These are phyloP conservation scores for Candida sojae DNA, from an alignment of 1,139 yeast genomes.

Conservation along the genomic window DNA sequence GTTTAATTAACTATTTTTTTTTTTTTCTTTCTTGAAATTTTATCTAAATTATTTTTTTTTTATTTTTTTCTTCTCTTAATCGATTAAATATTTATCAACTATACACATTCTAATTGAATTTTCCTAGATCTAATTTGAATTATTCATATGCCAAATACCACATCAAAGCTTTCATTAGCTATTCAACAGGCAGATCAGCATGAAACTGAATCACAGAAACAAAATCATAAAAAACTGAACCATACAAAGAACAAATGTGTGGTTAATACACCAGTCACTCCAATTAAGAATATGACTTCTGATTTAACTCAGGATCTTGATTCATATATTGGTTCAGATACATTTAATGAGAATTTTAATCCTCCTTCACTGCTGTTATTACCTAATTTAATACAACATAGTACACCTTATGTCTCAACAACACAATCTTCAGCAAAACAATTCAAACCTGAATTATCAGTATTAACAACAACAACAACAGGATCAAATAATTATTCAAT, in stretches of 20 bases:
- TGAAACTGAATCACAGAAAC: not conserved
- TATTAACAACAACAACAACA: slow-evolving; percentile 33
- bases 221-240: slow-evolving; percentile 1
- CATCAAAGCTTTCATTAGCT: slow-evolving; percentile 48
- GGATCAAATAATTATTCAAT: slow-evolving; percentile 9
- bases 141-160: slow-evolving; percentile 26
- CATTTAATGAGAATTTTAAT: slow-evolving; percentile 9
- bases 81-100: not conserved
- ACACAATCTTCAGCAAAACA: slow-evolving; percentile 25
- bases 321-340: slow-evolving; percentile 3
- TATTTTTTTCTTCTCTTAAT: not conserved
- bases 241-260: slow-evolving; percentile 1
- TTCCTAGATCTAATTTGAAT: not conserved
- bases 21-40: not conserved
- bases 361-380: slow-evolving; percentile 20
- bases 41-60: not conserved
- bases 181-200: slow-evolving; percentile 33
- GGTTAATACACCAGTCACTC: slow-evolving; percentile 4
- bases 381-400: slow-evolving; percentile 25
- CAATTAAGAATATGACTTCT: slow-evolving; percentile 3
- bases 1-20: not conserved
- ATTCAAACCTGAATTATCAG: slow-evolving; percentile 40
- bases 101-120: not conserved
- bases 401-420: slow-evolving; percentile 29
- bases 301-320: not conserved